Conservation (phyloP, 352 stramenopile genomes). For the Globisporangium echinulatum region DNA sequence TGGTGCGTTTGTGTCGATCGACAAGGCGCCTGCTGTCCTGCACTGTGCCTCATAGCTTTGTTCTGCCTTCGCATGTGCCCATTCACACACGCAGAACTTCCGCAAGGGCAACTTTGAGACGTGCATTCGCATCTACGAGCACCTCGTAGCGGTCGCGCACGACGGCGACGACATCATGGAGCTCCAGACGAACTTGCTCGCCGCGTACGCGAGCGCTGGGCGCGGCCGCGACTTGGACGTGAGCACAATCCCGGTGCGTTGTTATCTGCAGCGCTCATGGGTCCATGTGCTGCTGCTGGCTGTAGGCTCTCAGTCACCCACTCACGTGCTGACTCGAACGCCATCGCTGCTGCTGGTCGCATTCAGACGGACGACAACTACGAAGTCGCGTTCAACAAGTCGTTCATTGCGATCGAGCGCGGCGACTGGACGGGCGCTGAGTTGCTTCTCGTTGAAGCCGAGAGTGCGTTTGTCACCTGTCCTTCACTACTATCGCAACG, state of each 20-base stretch:
- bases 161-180: slow-evolving; percentile 67
- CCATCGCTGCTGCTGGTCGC: not conserved
- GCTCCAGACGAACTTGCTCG: slow-evolving; percentile 72
- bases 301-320: not conserved
- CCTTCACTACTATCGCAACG: not conserved
- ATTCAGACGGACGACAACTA: slow-evolving; percentile 63
- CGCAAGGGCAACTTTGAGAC: slow-evolving; percentile 56
- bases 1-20: slow-evolving; percentile 22
- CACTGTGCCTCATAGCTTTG: slow-evolving; percentile 3
- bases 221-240: slow-evolving; percentile 46
- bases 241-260: slow-evolving; percentile 40
- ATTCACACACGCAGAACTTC: slow-evolving; percentile 35
- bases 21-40: not conserved
- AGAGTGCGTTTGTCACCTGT: slow-evolving; percentile 31
- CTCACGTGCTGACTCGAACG: not conserved
- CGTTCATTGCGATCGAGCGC: slow-evolving; percentile 68
- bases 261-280: not conserved
- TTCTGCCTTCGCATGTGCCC: not conserved
- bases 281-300: not conserved
- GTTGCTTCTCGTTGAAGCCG: slow-evolving; percentile 39
- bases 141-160: slow-evolving; percentile 37
- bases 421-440: slow-evolving; percentile 45
- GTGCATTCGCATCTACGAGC: slow-evolving; percentile 73
- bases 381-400: slow-evolving; percentile 83
- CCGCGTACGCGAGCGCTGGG: slow-evolving; percentile 59